Evolutionary conservation across 441 rosid genomes (phyloP).

Genomic region (Metrosideros polymorpha): DNA sequence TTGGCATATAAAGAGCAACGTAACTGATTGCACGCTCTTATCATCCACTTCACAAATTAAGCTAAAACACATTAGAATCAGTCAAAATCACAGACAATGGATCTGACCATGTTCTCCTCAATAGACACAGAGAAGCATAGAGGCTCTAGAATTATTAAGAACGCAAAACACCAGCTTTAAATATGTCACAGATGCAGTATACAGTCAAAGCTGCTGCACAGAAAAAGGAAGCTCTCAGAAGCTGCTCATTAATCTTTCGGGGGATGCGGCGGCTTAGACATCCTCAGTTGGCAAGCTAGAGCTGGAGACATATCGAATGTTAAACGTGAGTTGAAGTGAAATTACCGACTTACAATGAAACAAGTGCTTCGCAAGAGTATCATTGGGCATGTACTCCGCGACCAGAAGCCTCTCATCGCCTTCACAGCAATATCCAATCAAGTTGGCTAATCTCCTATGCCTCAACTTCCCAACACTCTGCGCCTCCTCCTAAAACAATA

Average conservation of each 20-base stretch:
- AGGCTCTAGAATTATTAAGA: background rate
- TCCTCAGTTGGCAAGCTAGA: background rate
- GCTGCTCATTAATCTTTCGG: background rate
- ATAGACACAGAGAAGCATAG: background rate
- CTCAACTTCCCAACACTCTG: slow-evolving; percentile 62
- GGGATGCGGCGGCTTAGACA: background rate
- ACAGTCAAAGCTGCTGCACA: background rate
- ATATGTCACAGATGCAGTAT: background rate
- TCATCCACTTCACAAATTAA: background rate
- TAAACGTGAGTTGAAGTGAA: background rate
- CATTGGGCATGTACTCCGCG: slow-evolving; percentile 78
- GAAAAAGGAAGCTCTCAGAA: background rate
- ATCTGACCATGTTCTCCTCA: background rate
- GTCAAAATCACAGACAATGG: background rate
- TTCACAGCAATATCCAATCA: slow-evolving; percentile 88
- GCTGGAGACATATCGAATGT: background rate
- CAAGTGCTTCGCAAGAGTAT: slow-evolving; percentile 82
- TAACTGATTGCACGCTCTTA: background rate
- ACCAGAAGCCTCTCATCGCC: slow-evolving; percentile 84
- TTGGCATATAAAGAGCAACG: background rate
- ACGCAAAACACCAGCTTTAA: background rate
- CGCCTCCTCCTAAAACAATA: slow-evolving; percentile 57
- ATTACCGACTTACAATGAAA: slow-evolving; percentile 49
- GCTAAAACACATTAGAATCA: background rate
- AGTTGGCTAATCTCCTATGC: slow-evolving; percentile 63